Conservation (phyloP, 768 basidiomycete species). For the Tephrocybe rancida region DNA sequence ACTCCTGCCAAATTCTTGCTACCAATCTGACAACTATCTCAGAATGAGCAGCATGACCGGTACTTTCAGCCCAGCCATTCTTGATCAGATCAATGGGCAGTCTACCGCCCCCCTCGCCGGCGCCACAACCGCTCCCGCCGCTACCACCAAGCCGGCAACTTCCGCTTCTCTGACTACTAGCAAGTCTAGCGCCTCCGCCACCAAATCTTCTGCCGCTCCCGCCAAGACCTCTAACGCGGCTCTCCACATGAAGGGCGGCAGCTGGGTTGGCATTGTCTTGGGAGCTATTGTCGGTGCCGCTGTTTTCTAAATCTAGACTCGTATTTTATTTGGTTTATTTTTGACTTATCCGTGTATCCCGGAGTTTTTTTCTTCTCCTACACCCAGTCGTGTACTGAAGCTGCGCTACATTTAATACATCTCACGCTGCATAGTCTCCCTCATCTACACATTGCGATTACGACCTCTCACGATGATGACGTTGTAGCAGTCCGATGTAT, state of each 20-base stretch:
- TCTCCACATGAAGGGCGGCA: conserved; percentile 27
- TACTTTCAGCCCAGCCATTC: conserved; percentile 55
- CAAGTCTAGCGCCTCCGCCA: conserved; percentile 17
- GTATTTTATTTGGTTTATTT: too few relatives aligned
- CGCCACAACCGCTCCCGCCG: conserved; percentile 28
- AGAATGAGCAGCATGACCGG: conserved; percentile 77
- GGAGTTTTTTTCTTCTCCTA: too few relatives aligned
- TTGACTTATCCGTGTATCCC: too few relatives aligned
- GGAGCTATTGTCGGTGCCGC: conserved; percentile 37
- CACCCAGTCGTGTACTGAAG: too few relatives aligned
- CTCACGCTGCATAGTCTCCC: too few relatives aligned
- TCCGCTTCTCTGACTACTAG: conserved; percentile 21
- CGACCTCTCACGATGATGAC: too few relatives aligned
- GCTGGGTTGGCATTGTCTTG: conserved; percentile 34
- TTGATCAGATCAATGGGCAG: conserved; percentile 62
- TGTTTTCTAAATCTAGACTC: conserved; percentile 37
- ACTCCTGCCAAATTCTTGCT: background rate
- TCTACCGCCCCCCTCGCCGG: conserved; percentile 58
- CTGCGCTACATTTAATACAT: too few relatives aligned
- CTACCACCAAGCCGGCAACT: conserved; percentile 23
- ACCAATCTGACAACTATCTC: background rate
- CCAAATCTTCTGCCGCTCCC: conserved; percentile 16
- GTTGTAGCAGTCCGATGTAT: too few relatives aligned
- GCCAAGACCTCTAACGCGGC: conserved; percentile 23
- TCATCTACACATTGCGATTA: too few relatives aligned